Evolutionary conservation across 1,284 basidiomycete species (phyloP).

Genomic region (Pseudomicrostroma phylloplanum): DNA sequence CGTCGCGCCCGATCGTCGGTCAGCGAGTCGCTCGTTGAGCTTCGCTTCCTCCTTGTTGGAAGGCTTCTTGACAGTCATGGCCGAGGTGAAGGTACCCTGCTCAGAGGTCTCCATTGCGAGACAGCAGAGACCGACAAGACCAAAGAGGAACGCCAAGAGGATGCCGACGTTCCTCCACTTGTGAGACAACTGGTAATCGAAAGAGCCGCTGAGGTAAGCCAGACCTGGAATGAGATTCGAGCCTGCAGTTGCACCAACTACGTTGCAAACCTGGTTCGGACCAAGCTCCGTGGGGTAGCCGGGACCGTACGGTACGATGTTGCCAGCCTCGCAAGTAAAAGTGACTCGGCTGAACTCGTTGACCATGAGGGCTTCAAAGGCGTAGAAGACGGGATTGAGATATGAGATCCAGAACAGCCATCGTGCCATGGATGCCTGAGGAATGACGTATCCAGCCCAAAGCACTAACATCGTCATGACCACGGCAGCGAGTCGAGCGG

Average conservation of each 20-base stretch:
- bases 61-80: slow-evolving; percentile 46
- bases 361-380: slow-evolving; percentile 62
- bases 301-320: slow-evolving; percentile 24
- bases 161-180: slow-evolving; percentile 56
- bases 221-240: slow-evolving; percentile 53
- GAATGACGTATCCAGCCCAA: slow-evolving; percentile 39
- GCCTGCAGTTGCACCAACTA: slow-evolving; percentile 53
- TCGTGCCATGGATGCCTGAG: slow-evolving; percentile 63
- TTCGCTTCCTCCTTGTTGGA: slow-evolving; percentile 31
- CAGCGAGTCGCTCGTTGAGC: slow-evolving; percentile 30
- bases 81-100: slow-evolving; percentile 35
- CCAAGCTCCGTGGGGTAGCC: slow-evolving; percentile 24
- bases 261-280: slow-evolving; percentile 51
- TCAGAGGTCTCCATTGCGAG: slow-evolving; percentile 31
- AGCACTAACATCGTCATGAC: slow-evolving; percentile 34
- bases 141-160: slow-evolving; percentile 43
- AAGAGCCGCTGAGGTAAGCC: slow-evolving; percentile 58
- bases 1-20: slow-evolving; percentile 19
- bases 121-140: slow-evolving; percentile 38
- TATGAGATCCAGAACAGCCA: slow-evolving; percentile 70
- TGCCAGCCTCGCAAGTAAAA: slow-evolving; percentile 27
- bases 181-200: slow-evolving; percentile 58
- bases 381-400: slow-evolving; percentile 60
- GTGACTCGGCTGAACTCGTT: slow-evolving; percentile 54
- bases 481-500: slow-evolving; percentile 34